These are phyloP conservation scores for Lecanosticta acicola DNA, from an alignment of 2,329 filamentous ascomycete species.

Conservation along the genomic window DNA sequence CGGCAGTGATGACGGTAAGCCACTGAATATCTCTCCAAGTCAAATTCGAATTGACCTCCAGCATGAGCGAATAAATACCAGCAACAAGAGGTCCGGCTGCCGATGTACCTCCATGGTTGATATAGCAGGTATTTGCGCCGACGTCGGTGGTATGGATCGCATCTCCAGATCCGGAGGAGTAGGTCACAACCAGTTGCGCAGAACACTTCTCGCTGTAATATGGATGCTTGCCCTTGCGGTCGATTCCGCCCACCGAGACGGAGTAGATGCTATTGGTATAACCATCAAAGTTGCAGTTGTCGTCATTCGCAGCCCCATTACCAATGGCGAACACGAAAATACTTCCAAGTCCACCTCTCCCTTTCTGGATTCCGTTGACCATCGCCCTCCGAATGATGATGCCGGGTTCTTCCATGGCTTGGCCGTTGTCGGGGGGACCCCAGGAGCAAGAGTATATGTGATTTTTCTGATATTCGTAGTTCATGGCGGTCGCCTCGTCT, in stretches of 20 bases:
- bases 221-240: conserved; percentile 78
- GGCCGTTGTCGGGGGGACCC: conserved; percentile 91
- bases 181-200: conserved; percentile 90
- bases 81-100: conserved; percentile 89
- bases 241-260: conserved; percentile 90
- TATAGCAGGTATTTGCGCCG: conserved; percentile 69
- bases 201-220: conserved; percentile 97
- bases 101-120: conserved; percentile 86
- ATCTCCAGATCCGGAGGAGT: conserved; percentile 84
- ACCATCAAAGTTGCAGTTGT: conserved; percentile 99
- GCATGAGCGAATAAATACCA: conserved; percentile 82
- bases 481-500: conserved; percentile 87
- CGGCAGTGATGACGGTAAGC: conserved; percentile 75
- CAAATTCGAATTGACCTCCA: conserved; percentile 78
- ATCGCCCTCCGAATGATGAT: conserved; percentile 85
- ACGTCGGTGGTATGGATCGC: conserved; percentile 96
- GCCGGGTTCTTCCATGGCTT: conserved; percentile 88
- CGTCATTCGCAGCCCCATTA: conserved; percentile 78
- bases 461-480: conserved; percentile 85
- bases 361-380: conserved; percentile 85
- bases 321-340: conserved; percentile 97
- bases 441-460: conserved; percentile 98
- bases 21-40: conserved; percentile 95
- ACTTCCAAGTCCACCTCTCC: conserved; percentile 74
- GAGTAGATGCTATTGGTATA: conserved; percentile 99